These are phyloP conservation scores for Ceratobasidium sp. DNA, from an alignment of 1,284 basidiomycete species.

Conservation along the genomic window DNA sequence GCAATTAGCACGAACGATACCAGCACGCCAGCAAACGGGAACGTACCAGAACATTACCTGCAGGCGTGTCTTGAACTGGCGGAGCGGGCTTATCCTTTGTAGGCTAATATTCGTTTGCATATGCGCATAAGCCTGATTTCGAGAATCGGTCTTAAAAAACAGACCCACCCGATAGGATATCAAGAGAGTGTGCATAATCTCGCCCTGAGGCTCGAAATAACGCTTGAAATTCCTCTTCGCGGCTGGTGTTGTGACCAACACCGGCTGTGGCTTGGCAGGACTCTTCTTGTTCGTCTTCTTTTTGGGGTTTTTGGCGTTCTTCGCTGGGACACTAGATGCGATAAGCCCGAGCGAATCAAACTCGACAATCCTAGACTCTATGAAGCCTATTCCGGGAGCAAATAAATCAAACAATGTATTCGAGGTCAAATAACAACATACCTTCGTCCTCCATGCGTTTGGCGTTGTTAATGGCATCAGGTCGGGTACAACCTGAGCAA, in stretches of 20 bases:
- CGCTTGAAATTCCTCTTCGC: not conserved
- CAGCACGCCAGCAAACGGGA: not conserved
- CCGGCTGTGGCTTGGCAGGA: slow-evolving; percentile 3
- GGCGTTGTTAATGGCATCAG: not conserved
- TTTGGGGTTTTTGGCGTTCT: slow-evolving; percentile 8
- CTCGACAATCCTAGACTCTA: slow-evolving; percentile 9
- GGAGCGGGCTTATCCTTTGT: not conserved
- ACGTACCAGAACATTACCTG: slow-evolving; percentile 23
- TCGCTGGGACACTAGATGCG: not conserved
- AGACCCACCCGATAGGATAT: not conserved
- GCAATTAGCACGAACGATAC: not conserved
- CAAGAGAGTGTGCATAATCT: not conserved
- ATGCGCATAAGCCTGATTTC: not conserved
- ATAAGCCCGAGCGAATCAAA: not conserved
- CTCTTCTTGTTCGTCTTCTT: slow-evolving; percentile 39
- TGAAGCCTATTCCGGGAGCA: too few species aligned
- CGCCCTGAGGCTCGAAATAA: slow-evolving; percentile 19
- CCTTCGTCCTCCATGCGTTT: slow-evolving; percentile 40
- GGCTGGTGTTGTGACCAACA: not conserved
- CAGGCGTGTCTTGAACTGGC: not conserved
- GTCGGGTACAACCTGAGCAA: slow-evolving; percentile 25
- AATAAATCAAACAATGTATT: too few species aligned
- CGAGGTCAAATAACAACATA: too few species aligned
- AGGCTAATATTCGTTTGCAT: not conserved
- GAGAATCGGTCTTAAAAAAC: not conserved